phyloP scores from a whole-genome alignment of 768 basidiomycete genomes.

The Lentinula guzmanii region DNA sequence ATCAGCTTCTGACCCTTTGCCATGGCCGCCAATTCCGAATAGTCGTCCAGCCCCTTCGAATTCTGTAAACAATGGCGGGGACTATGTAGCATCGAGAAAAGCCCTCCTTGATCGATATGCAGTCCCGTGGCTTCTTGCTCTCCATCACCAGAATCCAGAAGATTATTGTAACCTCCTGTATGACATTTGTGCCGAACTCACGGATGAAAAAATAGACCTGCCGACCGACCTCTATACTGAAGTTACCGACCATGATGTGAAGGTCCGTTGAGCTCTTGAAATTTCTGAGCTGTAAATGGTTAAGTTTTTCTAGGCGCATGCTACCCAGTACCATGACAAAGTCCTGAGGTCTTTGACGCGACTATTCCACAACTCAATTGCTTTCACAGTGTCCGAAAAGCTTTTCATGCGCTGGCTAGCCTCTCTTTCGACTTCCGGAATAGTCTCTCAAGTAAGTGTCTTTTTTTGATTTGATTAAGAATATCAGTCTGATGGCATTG shows the following conservation, averaged over 20 bases:
- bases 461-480: neutral
- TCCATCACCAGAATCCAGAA: conserved; percentile 55
- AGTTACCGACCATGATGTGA: conserved; percentile 6
- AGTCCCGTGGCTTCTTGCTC: conserved; percentile 59
- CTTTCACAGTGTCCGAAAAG: conserved; percentile 53
- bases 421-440: conserved; percentile 26
- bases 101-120: conserved; percentile 51
- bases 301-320: conserved; percentile 12
- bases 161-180: conserved; percentile 50
- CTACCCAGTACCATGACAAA: conserved; percentile 28
- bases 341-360: conserved; percentile 48
- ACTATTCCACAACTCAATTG: conserved; percentile 44
- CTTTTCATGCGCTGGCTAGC: conserved; percentile 59
- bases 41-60: conserved; percentile 29
- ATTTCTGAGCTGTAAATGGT: neutral
- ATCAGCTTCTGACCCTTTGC: conserved; percentile 27
- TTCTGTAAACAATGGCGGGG: conserved; percentile 56
- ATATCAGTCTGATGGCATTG: neutral
- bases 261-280: conserved; percentile 8
- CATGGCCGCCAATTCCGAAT: conserved; percentile 50
- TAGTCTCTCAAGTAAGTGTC: conserved; percentile 32
- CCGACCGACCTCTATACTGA: conserved; percentile 9
- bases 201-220: conserved; percentile 12
- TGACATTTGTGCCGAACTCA: conserved; percentile 44
- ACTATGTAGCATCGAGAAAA: conserved; percentile 60